These are phyloP conservation scores for Chlorella vulgaris DNA, from an alignment of 139 green algal genomes.

Conservation along the genomic window DNA sequence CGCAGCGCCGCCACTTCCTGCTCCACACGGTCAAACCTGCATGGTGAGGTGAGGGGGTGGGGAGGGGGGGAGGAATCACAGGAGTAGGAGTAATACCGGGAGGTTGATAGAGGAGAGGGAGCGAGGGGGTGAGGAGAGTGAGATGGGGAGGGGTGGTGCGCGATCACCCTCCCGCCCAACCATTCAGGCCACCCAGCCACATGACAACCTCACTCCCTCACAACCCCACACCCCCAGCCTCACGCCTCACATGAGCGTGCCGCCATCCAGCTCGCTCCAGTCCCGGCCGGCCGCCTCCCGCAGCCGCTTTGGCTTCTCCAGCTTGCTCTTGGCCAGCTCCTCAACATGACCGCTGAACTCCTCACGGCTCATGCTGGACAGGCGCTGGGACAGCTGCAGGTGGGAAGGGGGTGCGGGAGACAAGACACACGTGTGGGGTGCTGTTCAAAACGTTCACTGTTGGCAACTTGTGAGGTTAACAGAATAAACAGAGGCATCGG, in stretches of 20 bases:
- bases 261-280: constrained; percentile 67
- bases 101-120: too few species aligned
- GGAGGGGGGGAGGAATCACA: too few species aligned
- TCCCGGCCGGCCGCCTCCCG: constrained; percentile 40
- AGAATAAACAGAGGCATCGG: too few species aligned
- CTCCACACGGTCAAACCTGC: constrained; percentile 54
- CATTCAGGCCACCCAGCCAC: too few species aligned
- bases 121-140: too few species aligned
- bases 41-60: background rate
- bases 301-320: constrained; percentile 84
- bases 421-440: too few species aligned
- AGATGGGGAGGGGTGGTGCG: too few species aligned
- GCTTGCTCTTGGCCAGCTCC: constrained; percentile 79
- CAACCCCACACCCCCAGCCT: background rate
- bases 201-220: background rate
- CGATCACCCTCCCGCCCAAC: too few species aligned
- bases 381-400: constrained; percentile 35
- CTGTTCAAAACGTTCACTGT: too few species aligned
- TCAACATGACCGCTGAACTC: constrained; percentile 59
- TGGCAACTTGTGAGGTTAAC: too few species aligned
- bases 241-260: constrained; percentile 32
- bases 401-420: too few species aligned
- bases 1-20: constrained; percentile 68
- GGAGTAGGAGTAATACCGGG: too few species aligned
- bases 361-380: constrained; percentile 34